Percentiles rank a stretch among this genome's conserved stretches.
phyloP scores from a whole-genome alignment of 306 rosid species.

The Fragaria iinumae region DNA sequence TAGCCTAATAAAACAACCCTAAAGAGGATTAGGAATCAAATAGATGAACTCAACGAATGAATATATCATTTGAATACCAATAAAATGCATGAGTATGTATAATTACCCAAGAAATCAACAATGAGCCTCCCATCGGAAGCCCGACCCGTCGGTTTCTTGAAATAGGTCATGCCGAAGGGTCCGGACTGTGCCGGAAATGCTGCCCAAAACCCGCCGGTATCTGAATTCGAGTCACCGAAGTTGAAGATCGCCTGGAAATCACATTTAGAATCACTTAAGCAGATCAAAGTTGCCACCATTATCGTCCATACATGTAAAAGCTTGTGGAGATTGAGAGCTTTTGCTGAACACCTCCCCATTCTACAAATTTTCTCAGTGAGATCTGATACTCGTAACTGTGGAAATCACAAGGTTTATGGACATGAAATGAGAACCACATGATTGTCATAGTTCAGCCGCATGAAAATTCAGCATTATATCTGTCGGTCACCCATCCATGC shows the following conservation, averaged over 20 bases:
- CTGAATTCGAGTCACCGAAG: slow-evolving; percentile 78
- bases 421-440: background rate
- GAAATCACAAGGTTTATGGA: background rate
- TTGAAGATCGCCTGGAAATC: slow-evolving; percentile 70
- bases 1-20: background rate
- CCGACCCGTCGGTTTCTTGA: slow-evolving; percentile 65
- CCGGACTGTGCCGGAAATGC: slow-evolving; percentile 65
- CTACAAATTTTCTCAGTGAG: background rate
- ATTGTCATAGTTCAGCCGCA: background rate
- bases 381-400: slow-evolving; percentile 15
- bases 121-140: slow-evolving; percentile 83
- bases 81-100: background rate
- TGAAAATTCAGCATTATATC: background rate
- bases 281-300: slow-evolving; percentile 22
- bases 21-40: background rate
- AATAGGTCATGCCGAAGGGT: slow-evolving; percentile 67
- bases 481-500: background rate
- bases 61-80: background rate
- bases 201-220: slow-evolving; percentile 63
- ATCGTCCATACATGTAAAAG: slow-evolving; percentile 10
- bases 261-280: slow-evolving; percentile 31
- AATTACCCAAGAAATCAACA: slow-evolving; percentile 65
- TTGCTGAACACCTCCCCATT: background rate
- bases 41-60: background rate
- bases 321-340: slow-evolving; percentile 1